These are phyloP conservation scores for Polyporus arcularius DNA, from an alignment of 768 basidiomycete genomes.

Conservation along the genomic window DNA sequence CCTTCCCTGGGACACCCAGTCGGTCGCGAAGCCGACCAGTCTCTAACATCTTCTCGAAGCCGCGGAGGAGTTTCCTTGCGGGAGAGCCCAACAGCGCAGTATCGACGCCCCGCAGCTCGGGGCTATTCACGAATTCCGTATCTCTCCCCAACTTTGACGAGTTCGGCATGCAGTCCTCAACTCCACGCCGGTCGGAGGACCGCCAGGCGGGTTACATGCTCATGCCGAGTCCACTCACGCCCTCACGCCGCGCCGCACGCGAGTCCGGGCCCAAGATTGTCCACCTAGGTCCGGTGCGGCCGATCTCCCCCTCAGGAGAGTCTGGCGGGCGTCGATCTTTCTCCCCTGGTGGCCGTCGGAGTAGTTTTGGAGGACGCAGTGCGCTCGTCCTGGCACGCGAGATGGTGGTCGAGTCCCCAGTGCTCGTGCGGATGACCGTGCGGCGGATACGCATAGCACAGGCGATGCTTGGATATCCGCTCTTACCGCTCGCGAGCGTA, in stretches of 20 bases:
- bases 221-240: slow-evolving; percentile 36
- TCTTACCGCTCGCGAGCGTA: slow-evolving; percentile 49
- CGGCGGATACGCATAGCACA: slow-evolving; percentile 63
- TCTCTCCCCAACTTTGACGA: slow-evolving; percentile 24
- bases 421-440: slow-evolving; percentile 60
- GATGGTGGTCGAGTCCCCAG: slow-evolving; percentile 49
- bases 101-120: slow-evolving; percentile 50
- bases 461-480: slow-evolving; percentile 59
- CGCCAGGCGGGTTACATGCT: slow-evolving; percentile 46
- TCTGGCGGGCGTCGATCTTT: slow-evolving; percentile 4
- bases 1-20: slow-evolving; percentile 3
- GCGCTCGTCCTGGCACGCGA: slow-evolving; percentile 34
- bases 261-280: slow-evolving; percentile 52
- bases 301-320: slow-evolving; percentile 5
- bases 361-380: slow-evolving; percentile 12
- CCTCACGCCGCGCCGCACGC: slow-evolving; percentile 36
- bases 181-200: slow-evolving; percentile 21
- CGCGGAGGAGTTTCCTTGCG: slow-evolving; percentile 45
- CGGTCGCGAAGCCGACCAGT: slow-evolving; percentile 41
- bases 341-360: slow-evolving; percentile 8
- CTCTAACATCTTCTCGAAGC: slow-evolving; percentile 60
- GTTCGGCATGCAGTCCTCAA: slow-evolving; percentile 18
- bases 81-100: slow-evolving; percentile 20
- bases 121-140: slow-evolving; percentile 32
- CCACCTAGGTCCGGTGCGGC: slow-evolving; percentile 55